Conservation (phyloP, 768 basidiomycete genomes). For the Candolleomyces eurysporus region DNA sequence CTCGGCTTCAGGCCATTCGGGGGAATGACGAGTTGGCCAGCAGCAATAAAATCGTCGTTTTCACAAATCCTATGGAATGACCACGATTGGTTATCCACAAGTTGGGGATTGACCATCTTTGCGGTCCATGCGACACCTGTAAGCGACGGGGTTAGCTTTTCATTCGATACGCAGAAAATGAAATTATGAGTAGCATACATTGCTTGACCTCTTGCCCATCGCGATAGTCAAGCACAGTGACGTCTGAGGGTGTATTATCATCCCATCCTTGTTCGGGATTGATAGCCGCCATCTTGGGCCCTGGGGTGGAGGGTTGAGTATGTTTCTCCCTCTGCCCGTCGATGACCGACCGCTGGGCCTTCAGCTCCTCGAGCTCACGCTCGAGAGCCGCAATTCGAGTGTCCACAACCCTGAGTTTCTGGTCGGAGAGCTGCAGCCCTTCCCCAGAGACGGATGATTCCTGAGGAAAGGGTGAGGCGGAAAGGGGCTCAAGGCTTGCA, state of each 20-base stretch:
- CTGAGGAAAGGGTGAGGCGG: no score
- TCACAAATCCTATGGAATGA: conserved; percentile 89
- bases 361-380: no score
- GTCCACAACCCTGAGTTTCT: no score
- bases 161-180: neutral
- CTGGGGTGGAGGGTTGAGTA: no score
- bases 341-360: no score
- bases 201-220: conserved; percentile 59
- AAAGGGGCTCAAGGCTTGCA: no score
- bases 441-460: no score
- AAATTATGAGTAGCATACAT: conserved; percentile 49
- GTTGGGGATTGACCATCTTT: conserved; percentile 59
- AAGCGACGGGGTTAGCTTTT: neutral
- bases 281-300: no score
- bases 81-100: conserved; percentile 69
- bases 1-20: conserved; percentile 77
- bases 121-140: conserved; percentile 80
- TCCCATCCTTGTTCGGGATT: conserved; percentile 84
- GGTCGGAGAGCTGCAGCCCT: no score
- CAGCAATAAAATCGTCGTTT: conserved; percentile 88
- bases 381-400: no score
- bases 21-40: conserved; percentile 84
- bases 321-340: no score
- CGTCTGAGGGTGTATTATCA: conserved; percentile 63
- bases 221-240: conserved; percentile 68